phyloP scores from a whole-genome alignment of 768 basidiomycete genomes.

The Tylopilus plumbeoviolaceoides region DNA sequence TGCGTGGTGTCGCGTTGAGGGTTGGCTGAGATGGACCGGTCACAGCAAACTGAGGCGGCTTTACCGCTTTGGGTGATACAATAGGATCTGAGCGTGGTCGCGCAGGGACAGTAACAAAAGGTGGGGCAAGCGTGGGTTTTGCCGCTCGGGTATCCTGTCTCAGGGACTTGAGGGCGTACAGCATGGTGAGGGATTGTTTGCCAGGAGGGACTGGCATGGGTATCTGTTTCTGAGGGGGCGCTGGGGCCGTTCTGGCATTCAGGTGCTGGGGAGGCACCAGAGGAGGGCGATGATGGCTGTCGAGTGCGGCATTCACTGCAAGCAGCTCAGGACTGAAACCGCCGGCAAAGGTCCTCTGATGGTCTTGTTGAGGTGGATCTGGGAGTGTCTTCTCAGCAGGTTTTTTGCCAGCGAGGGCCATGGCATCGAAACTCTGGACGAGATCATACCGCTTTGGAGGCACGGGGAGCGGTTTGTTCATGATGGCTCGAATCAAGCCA shows the following conservation, averaged over 20 bases:
- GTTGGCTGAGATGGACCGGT: constrained; percentile 10
- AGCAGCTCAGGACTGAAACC: constrained; percentile 38
- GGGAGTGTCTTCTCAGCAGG: constrained; percentile 14
- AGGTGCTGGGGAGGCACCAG: constrained; percentile 1
- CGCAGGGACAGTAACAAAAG: constrained; percentile 15
- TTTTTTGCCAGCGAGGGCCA: constrained; percentile 28
- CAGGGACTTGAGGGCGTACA: constrained; percentile 20
- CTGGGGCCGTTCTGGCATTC: constrained; percentile 1
- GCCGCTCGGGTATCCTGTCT: constrained; percentile 5
- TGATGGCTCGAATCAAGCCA: constrained; percentile 10
- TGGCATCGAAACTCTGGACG: constrained; percentile 30
- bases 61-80: constrained; percentile 10
- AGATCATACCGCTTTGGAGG: constrained; percentile 24
- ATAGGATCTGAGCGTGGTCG: constrained; percentile 34
- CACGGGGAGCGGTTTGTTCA: constrained; percentile 17
- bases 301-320: constrained; percentile 5
- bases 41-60: constrained; percentile 4
- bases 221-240: constrained; percentile 12
- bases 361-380: background rate
- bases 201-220: constrained; percentile 35
- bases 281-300: constrained; percentile 9
- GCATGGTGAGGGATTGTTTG: constrained; percentile 18
- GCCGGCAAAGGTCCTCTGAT: constrained; percentile 39
- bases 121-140: constrained; percentile 16
- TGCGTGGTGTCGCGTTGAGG: constrained; percentile 10